A percentile compares a stretch with the other conserved stretches of the same genome.
Evolutionary conservation across 2,329 filamentous ascomycete genomes (phyloP).

Genomic region (Alternaria conjuncta): DNA sequence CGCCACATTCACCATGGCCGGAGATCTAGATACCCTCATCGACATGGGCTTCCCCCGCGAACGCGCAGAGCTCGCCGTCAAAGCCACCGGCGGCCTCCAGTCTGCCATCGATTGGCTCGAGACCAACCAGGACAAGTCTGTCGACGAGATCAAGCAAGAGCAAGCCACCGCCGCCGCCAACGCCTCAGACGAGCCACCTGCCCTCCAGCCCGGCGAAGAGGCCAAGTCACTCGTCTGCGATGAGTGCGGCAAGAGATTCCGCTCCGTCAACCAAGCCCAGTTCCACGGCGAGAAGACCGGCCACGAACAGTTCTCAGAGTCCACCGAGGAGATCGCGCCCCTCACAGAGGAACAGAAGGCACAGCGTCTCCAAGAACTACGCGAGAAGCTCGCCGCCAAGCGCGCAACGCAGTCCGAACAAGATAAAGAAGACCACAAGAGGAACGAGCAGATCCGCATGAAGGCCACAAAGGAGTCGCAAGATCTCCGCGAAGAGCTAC

Average conservation of each 20-base stretch:
- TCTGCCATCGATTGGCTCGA: slow-evolving; percentile 95
- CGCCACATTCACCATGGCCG: slow-evolving; percentile 48
- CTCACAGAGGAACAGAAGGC: slow-evolving; percentile 92
- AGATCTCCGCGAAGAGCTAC: slow-evolving; percentile 86
- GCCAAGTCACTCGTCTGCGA: slow-evolving; percentile 89
- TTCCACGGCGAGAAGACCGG: slow-evolving; percentile 92
- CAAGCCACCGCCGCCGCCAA: slow-evolving; percentile 45
- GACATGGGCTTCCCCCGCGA: slow-evolving; percentile 83
- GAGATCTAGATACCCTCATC: slow-evolving; percentile 66
- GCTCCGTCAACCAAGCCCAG: slow-evolving; percentile 79
- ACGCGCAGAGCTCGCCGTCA: slow-evolving; percentile 81
- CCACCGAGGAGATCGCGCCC: slow-evolving; percentile 87
- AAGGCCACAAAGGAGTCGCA: slow-evolving; percentile 91
- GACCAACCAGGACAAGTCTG: slow-evolving; percentile 82
- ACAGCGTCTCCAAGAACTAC: slow-evolving; percentile 76
- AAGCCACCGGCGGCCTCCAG: slow-evolving; percentile 81
- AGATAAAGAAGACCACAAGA: slow-evolving; percentile 82
- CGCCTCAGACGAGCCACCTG: slow-evolving; percentile 61
- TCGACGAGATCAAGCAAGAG: slow-evolving; percentile 75
- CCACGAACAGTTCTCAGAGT: slow-evolving; percentile 91
- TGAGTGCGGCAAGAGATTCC: slow-evolving; percentile 91
- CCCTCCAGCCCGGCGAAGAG: slow-evolving; percentile 72
- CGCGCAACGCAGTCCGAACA: slow-evolving; percentile 69
- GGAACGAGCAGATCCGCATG: slow-evolving; percentile 82
- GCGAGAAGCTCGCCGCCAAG: slow-evolving; percentile 75